Percentiles rank a stretch among this genome's conserved stretches.
phyloP scores from a whole-genome alignment of 202 grass and related monocot genomes.

The Setaria italica region DNA sequence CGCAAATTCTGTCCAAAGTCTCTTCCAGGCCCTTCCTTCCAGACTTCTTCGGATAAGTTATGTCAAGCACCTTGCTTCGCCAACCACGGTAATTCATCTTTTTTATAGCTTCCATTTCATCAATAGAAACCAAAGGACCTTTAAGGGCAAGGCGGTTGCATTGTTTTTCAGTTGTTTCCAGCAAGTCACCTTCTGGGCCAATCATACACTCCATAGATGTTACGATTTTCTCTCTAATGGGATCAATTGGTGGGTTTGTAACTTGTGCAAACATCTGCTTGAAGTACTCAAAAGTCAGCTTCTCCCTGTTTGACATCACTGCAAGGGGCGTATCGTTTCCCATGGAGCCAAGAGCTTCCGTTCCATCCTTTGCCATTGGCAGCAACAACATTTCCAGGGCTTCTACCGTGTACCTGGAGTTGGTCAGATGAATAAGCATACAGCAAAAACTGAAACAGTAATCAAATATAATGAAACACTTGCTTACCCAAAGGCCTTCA shows the following conservation, averaged over 20 bases:
- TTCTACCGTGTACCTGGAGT: slow-evolving; percentile 89
- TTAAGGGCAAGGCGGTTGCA: slow-evolving; percentile 84
- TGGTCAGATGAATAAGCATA: slow-evolving; percentile 31
- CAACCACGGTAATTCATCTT: slow-evolving; percentile 95
- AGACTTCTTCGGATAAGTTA: slow-evolving; percentile 82
- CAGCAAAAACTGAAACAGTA: slow-evolving; percentile 30
- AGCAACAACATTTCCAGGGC: slow-evolving; percentile 92
- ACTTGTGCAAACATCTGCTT: slow-evolving; percentile 99
- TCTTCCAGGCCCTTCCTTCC: slow-evolving; percentile 80
- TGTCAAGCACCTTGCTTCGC: slow-evolving; percentile 88
- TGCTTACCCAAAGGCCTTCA: slow-evolving; percentile 96
- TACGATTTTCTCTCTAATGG: slow-evolving; percentile 97
- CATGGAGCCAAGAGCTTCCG: slow-evolving; percentile 95
- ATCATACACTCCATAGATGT: slow-evolving; percentile 99
- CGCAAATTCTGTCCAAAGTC: slow-evolving; percentile 86
- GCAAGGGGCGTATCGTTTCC: slow-evolving; percentile 95
- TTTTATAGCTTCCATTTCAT: slow-evolving; percentile 99
- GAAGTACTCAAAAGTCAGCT: slow-evolving; percentile 95
- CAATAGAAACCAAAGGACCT: slow-evolving; percentile 78
- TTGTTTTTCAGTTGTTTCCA: slow-evolving; percentile 90
- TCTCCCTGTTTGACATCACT: slow-evolving; percentile 98
- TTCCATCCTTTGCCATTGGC: slow-evolving; percentile 88
- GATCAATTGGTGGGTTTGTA: slow-evolving; percentile 96
- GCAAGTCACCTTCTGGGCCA: slow-evolving; percentile 94
- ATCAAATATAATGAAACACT: slow-evolving; percentile 6